phyloP scores from a whole-genome alignment of 2,329 filamentous ascomycete species.

The Lomentospora prolificans region DNA sequence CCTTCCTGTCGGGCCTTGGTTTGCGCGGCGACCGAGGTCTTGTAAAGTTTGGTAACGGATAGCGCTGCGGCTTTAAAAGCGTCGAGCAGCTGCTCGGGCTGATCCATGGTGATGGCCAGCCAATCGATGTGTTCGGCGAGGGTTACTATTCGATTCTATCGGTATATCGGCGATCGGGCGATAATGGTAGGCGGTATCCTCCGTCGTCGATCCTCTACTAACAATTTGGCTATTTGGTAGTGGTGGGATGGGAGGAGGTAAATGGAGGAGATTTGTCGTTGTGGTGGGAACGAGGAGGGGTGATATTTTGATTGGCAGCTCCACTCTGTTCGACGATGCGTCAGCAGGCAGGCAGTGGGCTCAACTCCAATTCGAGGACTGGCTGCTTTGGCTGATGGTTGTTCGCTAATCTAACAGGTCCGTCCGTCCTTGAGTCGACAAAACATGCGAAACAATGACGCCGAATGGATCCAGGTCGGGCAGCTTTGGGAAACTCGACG shows the following conservation, averaged over 20 bases:
- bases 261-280: not conserved
- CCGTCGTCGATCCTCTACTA: too few relatives aligned
- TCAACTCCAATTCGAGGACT: not conserved
- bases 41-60: conserved; percentile 93
- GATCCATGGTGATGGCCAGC: conserved; percentile 20
- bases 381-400: not conserved
- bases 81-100: conserved; percentile 63
- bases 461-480: not conserved
- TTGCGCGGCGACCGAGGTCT: conserved; percentile 73
- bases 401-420: not conserved
- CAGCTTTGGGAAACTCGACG: not conserved
- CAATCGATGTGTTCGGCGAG: conserved; percentile 8
- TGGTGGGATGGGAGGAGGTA: not conserved
- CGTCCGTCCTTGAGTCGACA: not conserved
- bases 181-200: too few relatives aligned
- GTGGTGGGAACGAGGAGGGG: conserved; percentile 2
- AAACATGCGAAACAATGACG: not conserved
- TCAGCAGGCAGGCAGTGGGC: not conserved
- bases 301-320: not conserved
- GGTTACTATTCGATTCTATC: not conserved
- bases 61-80: conserved; percentile 88
- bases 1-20: conserved; percentile 67
- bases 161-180: not conserved
- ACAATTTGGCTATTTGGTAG: too few relatives aligned
- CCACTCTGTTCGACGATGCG: not conserved